Percentiles rank a stretch among this genome's conserved stretches.
These are phyloP conservation scores for Juglanconis juglandina DNA, from an alignment of 2,329 filamentous ascomycete genomes.

Conservation along the genomic window DNA sequence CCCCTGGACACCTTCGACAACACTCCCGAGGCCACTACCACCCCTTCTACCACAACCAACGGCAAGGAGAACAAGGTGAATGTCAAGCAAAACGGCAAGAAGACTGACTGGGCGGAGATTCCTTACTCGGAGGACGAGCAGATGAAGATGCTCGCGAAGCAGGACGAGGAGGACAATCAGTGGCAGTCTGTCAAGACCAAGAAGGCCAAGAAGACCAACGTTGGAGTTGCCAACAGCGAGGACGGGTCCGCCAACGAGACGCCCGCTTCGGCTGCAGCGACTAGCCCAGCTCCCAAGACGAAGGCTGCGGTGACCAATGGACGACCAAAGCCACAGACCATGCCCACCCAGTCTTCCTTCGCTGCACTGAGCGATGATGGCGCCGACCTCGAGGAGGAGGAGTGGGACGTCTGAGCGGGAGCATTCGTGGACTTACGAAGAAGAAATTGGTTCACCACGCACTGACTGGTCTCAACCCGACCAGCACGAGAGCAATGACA, in stretches of 20 bases:
- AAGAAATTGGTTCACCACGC: background rate
- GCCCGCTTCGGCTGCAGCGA: conserved; percentile 19
- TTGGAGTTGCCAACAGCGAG: conserved; percentile 28
- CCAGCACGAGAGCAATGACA: background rate
- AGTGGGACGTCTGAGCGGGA: conserved; percentile 47
- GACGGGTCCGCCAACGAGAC: conserved; percentile 21
- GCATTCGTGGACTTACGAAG: background rate
- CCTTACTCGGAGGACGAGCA: conserved; percentile 62
- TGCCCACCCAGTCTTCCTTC: conserved; percentile 42
- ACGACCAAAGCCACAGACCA: conserved; percentile 29
- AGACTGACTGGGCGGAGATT: conserved; percentile 45
- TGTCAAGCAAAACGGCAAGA: conserved; percentile 29
- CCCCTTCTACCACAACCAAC: conserved; percentile 29
- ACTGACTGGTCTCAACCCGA: background rate
- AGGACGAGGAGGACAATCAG: conserved; percentile 46
- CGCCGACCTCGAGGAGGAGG: conserved; percentile 38
- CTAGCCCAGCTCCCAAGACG: conserved; percentile 16
- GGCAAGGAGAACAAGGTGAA: conserved; percentile 33
- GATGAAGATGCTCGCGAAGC: conserved; percentile 54
- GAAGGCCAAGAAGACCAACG: conserved; percentile 41
- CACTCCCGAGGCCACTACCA: conserved; percentile 31
- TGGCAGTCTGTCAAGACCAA: conserved; percentile 58
- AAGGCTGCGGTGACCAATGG: conserved; percentile 27
- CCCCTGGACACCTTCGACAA: conserved; percentile 58
- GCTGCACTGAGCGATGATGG: conserved; percentile 45